phyloP scores from a whole-genome alignment of 257 asterid genomes.

The Dorcoceras hygrometricum region DNA sequence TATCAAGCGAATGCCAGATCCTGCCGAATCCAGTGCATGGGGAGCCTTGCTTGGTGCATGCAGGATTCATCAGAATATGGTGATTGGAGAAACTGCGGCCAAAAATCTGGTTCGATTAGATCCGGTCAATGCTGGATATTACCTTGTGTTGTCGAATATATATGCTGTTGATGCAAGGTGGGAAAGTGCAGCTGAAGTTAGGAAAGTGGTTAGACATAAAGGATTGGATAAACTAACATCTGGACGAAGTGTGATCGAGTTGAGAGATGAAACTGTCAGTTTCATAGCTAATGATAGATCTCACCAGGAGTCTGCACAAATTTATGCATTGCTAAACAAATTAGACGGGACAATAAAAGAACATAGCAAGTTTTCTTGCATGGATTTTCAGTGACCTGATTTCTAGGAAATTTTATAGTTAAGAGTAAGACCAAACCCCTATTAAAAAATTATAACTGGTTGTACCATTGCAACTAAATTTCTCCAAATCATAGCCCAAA shows the following conservation, averaged over 20 bases:
- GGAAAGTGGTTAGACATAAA: slow-evolving; percentile 43
- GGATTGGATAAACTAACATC: slow-evolving; percentile 38
- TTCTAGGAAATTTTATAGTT: not conserved
- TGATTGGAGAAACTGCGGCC: slow-evolving; percentile 59
- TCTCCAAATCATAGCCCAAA: too few relatives aligned
- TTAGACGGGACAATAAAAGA: slow-evolving; percentile 36
- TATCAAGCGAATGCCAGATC: slow-evolving; percentile 38
- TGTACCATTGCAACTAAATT: too few relatives aligned
- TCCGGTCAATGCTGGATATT: slow-evolving; percentile 44
- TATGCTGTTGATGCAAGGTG: slow-evolving; percentile 63
- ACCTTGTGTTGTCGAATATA: slow-evolving; percentile 53
- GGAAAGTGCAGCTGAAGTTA: slow-evolving; percentile 54
- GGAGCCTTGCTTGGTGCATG: slow-evolving; percentile 73
- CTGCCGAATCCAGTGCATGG: slow-evolving; percentile 51
- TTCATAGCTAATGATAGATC: slow-evolving; percentile 40
- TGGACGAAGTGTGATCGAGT: slow-evolving; percentile 44
- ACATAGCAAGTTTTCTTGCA: slow-evolving; percentile 18
- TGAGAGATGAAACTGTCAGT: slow-evolving; percentile 33
- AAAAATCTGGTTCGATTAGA: slow-evolving; percentile 42
- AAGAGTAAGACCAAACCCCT: too few relatives aligned
- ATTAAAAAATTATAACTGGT: too few relatives aligned
- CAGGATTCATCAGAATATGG: slow-evolving; percentile 44
- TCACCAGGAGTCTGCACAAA: slow-evolving; percentile 29
- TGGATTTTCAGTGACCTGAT: slow-evolving; percentile 21
- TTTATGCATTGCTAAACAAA: slow-evolving; percentile 22